Evolutionary conservation across 2,329 filamentous ascomycete genomes (phyloP).

Genomic region (Fusarium sp.): DNA sequence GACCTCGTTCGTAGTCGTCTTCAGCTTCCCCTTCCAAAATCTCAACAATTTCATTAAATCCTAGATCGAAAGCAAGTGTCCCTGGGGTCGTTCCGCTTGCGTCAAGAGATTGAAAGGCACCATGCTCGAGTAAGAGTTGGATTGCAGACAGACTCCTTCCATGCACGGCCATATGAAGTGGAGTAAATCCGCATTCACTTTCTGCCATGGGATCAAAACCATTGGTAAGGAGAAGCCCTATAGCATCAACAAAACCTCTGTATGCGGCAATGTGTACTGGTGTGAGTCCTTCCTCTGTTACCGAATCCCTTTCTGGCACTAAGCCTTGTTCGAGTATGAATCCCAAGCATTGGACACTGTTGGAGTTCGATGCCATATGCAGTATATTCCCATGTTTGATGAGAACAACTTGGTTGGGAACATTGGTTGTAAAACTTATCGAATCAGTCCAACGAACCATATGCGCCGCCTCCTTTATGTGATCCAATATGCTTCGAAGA

Average conservation of each 20-base stretch:
- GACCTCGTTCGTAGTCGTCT: rapidly evolving
- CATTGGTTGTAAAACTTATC: not conserved
- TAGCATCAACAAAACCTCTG: rapidly evolving
- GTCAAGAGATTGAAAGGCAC: not conserved
- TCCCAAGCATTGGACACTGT: not conserved
- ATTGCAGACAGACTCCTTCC: rapidly evolving
- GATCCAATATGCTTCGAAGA: not conserved
- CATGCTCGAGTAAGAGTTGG: not conserved
- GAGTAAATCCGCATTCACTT: not conserved
- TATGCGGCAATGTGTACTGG: constrained; percentile 3
- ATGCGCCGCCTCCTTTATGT: not conserved
- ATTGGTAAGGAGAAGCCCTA: not conserved
- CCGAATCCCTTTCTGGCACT: not conserved
- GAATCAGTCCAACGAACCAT: not conserved
- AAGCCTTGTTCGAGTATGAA: not conserved
- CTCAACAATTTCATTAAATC: not conserved
- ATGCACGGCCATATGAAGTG: not conserved
- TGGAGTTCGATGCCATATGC: not conserved
- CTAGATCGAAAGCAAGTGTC: not conserved
- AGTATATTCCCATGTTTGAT: not conserved
- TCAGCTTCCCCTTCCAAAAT: not conserved
- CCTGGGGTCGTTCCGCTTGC: not conserved
- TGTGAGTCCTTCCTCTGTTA: not conserved
- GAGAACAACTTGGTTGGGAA: not conserved
- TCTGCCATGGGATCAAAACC: not conserved